These are phyloP conservation scores for Sporothrix curviconia DNA, from an alignment of 2,329 filamentous ascomycete genomes.

Conservation along the genomic window DNA sequence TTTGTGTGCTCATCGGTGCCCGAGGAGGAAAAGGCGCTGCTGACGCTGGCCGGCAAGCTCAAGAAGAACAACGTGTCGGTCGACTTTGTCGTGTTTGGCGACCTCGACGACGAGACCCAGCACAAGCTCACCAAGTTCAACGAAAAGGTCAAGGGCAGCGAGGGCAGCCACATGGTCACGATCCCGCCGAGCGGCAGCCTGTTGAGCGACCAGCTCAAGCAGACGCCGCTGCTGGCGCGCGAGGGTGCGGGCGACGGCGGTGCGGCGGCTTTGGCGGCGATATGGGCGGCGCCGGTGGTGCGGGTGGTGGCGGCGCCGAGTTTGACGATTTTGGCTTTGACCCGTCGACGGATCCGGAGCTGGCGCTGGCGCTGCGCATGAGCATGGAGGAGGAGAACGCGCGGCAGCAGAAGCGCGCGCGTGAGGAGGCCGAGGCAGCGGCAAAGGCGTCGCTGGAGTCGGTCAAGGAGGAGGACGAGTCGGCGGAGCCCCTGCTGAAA, in stretches of 20 bases:
- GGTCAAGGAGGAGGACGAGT: slow-evolving; percentile 74
- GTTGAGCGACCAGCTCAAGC: slow-evolving; percentile 83
- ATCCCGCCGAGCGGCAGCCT: slow-evolving; percentile 87
- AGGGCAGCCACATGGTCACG: slow-evolving; percentile 85
- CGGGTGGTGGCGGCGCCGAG: slow-evolving; percentile 53
- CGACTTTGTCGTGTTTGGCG: slow-evolving; percentile 92
- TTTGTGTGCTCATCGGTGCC: slow-evolving; percentile 90
- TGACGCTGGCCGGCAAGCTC: slow-evolving; percentile 93
- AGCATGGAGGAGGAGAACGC: slow-evolving; percentile 98
- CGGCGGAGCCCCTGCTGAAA: slow-evolving; percentile 53
- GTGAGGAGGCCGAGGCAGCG: slow-evolving; percentile 63
- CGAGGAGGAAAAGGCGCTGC: slow-evolving; percentile 82
- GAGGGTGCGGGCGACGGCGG: slow-evolving; percentile 60
- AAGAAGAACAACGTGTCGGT: slow-evolving; percentile 95
- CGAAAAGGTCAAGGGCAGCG: slow-evolving; percentile 82
- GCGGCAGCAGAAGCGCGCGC: slow-evolving; percentile 77
- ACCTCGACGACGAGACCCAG: slow-evolving; percentile 78
- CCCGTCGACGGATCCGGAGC: slow-evolving; percentile 82
- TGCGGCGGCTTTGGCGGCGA: slow-evolving; percentile 46
- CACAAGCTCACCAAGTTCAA: slow-evolving; percentile 94
- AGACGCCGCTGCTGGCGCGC: slow-evolving; percentile 82
- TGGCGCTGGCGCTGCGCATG: slow-evolving; percentile 91
- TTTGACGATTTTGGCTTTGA: slow-evolving; percentile 83
- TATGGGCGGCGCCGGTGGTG: slow-evolving; percentile 48
- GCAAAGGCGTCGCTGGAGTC: slow-evolving; percentile 52